Conservation (phyloP, 805 yeast species). For the Ogataea neopini region DNA sequence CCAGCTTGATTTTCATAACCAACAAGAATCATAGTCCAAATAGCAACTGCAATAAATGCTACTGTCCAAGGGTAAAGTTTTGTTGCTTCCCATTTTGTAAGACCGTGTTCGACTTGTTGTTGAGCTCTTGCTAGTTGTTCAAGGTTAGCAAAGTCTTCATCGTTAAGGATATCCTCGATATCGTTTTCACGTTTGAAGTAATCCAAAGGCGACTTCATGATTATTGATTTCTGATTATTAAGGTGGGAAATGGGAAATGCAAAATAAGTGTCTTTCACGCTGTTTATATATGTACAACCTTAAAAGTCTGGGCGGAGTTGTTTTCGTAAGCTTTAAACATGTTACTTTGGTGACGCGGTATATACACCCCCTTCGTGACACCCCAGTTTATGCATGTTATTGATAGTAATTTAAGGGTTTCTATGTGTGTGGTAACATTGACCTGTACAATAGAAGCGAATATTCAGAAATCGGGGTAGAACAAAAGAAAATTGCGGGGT, state of each 20-base stretch:
- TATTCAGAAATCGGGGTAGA: neutral
- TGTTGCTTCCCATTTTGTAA: conserved; percentile 34
- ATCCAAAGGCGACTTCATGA: neutral
- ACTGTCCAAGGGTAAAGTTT: conserved; percentile 39
- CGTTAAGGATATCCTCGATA: conserved; percentile 4
- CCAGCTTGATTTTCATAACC: conserved; percentile 44
- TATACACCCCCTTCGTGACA: neutral
- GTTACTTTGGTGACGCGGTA: neutral
- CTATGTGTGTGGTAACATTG: neutral
- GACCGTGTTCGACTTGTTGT: conserved; percentile 11
- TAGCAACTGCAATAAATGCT: conserved; percentile 38
- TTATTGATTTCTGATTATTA: too few relatives aligned
- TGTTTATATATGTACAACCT: neutral
- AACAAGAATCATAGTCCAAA: conserved; percentile 38
- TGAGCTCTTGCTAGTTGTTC: conserved; percentile 10
- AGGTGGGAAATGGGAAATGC: too few relatives aligned
- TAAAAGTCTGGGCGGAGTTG: too few relatives aligned
- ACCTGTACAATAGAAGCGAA: neutral
- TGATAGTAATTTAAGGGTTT: neutral
- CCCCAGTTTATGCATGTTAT: neutral
- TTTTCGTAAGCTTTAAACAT: too few relatives aligned
- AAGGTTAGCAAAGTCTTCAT: conserved; percentile 7
- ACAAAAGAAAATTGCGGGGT: neutral
- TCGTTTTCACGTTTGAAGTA: neutral
- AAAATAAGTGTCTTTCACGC: too few relatives aligned